Percentiles rank a stretch among this genome's conserved stretches.
Evolutionary conservation across 2,329 filamentous ascomycete species (phyloP).

Genomic region (Alternaria arbusti): DNA sequence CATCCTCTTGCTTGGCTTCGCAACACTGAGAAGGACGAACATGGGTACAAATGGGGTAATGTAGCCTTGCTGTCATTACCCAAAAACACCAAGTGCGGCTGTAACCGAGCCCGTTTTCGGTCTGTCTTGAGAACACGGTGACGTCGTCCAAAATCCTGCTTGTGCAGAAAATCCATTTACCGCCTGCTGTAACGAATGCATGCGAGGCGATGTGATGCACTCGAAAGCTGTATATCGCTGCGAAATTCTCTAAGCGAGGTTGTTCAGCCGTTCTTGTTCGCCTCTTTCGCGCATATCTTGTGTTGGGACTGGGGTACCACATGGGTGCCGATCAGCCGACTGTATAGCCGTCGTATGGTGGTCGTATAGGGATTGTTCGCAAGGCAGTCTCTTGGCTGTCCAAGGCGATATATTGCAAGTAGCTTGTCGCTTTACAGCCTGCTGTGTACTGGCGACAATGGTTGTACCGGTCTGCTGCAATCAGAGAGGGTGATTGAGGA

Average conservation of each 20-base stretch:
- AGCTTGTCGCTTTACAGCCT: background rate
- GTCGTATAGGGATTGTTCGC: background rate
- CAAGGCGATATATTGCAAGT: background rate
- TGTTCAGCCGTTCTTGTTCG: background rate
- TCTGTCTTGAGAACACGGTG: slow-evolving; percentile 1
- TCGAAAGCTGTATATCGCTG: background rate
- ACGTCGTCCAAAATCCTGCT: slow-evolving; percentile 4
- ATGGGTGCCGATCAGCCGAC: background rate
- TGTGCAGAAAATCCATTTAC: background rate
- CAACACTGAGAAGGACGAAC: background rate
- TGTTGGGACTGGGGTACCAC: background rate
- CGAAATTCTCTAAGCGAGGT: background rate
- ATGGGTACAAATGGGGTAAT: background rate
- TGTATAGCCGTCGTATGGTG: background rate
- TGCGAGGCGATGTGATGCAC: background rate
- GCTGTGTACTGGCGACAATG: background rate
- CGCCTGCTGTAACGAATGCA: background rate
- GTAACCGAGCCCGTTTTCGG: background rate
- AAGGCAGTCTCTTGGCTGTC: background rate
- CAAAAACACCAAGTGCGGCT: background rate
- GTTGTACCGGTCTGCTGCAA: background rate
- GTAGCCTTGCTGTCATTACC: background rate
- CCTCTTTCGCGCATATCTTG: background rate
- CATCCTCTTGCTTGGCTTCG: background rate
- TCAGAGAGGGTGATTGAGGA: background rate